Conservation (phyloP, 2,329 filamentous ascomycete species). For the Leptosphaerulina australis region DNA sequence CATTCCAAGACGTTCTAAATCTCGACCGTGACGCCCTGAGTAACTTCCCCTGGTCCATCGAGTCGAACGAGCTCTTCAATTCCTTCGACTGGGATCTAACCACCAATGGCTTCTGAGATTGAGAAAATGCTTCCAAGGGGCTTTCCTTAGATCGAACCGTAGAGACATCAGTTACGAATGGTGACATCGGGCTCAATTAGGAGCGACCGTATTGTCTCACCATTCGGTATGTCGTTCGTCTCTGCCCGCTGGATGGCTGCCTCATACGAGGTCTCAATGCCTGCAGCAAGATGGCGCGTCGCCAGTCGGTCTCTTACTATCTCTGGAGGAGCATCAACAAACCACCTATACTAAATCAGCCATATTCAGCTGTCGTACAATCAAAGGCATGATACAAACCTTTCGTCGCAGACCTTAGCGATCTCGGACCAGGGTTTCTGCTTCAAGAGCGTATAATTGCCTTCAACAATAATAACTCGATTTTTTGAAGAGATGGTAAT, state of each 20-base stretch:
- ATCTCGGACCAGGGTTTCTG: constrained; percentile 29
- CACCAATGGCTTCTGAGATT: constrained; percentile 21
- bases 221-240: constrained; percentile 36
- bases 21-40: constrained; percentile 30
- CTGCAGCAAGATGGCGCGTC: constrained; percentile 31
- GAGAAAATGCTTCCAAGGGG: neutral
- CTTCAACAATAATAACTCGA: constrained; percentile 33
- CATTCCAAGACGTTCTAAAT: constrained; percentile 26
- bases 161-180: constrained; percentile 23
- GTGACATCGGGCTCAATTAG: constrained; percentile 28
- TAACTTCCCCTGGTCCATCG: constrained; percentile 34
- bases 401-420: constrained; percentile 24
- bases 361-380: neutral
- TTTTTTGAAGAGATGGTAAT: constrained; percentile 30
- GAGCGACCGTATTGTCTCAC: constrained; percentile 29
- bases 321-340: constrained; percentile 30
- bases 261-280: constrained; percentile 29
- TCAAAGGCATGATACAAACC: constrained; percentile 14
- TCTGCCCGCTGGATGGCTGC: constrained; percentile 31
- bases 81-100: constrained; percentile 36
- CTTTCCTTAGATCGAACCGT: too few relatives aligned
- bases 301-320: constrained; percentile 26
- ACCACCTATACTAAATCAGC: constrained; percentile 27
- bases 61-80: constrained; percentile 33
- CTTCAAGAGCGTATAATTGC: constrained; percentile 36